Evolutionary conservation across 2,329 filamentous ascomycete species (phyloP), one percentile per base, ranked within the genome.

Genomic region (Cryoendolithus antarcticus): DNA sequence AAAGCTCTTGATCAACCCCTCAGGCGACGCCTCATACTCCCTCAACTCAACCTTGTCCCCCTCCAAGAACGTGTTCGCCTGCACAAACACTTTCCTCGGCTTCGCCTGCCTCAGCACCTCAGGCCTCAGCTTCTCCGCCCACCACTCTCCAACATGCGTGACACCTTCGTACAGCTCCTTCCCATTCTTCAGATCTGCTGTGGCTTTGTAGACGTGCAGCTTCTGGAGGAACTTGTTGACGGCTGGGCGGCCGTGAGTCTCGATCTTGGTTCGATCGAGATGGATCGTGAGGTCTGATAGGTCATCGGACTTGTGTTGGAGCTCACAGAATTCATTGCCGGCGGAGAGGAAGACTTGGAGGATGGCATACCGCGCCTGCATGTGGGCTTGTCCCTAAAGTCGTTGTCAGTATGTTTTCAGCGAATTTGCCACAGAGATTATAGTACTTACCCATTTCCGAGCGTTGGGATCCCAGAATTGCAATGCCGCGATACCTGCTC

Each of bases 391-490:
- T 12, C 39, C 75, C 31, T 46, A 41, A 38, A 34, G 37, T 32
- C 32, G 34, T 28, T 9, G 8, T 32, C n/a, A 28, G 29, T 10
- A 6, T 10, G 27, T 4, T 28, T 31, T 40, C 41, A n/a, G n/a
- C n/a, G n/a, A n/a, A n/a, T n/a, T n/a, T n/a, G n/a, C n/a, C n/a
- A n/a, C n/a, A n/a, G n/a, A n/a, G n/a, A n/a, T n/a, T n/a, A n/a
- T n/a, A n/a, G 11, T 27, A 37, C 34, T 33, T 27, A 44, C 88
- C 88, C 88, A 94, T 65, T 93, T 94, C 48, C 78, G 71, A 51
- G 74, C 79, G 65, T 88, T 88, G 5, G 86, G 86, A 54, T 95
- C 86, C 86, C 86, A 96, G 70, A 91, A 86, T 58, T 96, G 89
- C 12, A 96, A 71, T 1, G 88, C 82, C 4, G 79, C 75, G 34